A percentile compares a stretch with the other conserved stretches of the same genome.
These are phyloP conservation scores for Neofusicoccum ribis DNA, from an alignment of 2,329 filamentous ascomycete genomes.

Conservation along the genomic window DNA sequence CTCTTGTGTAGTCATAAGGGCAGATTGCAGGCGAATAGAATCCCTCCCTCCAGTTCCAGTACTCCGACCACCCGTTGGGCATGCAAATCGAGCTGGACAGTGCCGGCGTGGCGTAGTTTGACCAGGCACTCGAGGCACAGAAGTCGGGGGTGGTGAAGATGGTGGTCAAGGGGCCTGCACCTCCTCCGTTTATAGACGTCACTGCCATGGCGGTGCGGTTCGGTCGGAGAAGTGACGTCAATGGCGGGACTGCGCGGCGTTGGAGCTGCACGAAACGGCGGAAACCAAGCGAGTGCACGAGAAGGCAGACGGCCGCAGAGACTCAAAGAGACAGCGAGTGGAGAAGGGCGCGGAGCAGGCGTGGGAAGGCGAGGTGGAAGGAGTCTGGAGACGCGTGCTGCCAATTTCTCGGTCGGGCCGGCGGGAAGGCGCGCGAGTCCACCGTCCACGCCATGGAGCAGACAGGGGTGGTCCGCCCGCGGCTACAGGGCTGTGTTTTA, in stretches of 20 bases:
- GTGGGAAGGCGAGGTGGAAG: background rate
- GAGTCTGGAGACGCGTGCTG: background rate
- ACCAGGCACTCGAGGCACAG: background rate
- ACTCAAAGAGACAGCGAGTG: background rate
- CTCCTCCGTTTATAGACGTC: background rate
- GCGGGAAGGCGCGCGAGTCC: background rate
- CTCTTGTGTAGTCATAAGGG: background rate
- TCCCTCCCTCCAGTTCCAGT: background rate
- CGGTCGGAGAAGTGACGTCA: background rate
- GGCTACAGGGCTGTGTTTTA: background rate
- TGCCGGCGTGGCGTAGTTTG: background rate
- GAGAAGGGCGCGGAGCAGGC: background rate
- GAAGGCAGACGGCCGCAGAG: background rate
- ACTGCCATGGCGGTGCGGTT: background rate
- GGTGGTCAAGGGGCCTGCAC: background rate
- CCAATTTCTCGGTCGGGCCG: background rate
- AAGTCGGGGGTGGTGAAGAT: slow-evolving; percentile 3
- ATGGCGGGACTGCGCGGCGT: background rate
- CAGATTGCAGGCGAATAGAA: slow-evolving; percentile 7
- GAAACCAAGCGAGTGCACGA: background rate
- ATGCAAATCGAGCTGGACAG: slow-evolving; percentile 12
- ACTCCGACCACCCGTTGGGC: background rate
- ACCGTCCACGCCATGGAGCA: background rate
- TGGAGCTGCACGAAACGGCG: background rate
- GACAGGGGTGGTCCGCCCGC: background rate